phyloP scores from a whole-genome alignment of 768 basidiomycete species.

The Phanerochaete carnosa region DNA sequence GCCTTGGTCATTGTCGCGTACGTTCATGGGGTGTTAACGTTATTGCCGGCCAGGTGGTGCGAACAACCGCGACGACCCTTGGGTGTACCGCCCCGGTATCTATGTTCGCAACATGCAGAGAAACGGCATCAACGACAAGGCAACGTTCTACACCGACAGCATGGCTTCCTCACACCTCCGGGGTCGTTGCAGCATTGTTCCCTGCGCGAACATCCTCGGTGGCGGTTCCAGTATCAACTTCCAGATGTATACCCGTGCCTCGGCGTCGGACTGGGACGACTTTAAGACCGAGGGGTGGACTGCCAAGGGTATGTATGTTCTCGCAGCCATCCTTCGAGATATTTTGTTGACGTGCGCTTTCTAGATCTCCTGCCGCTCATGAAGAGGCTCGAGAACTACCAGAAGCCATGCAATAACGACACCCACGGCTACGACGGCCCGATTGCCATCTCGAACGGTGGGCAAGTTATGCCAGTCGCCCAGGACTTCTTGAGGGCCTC shows the following conservation, averaged over 20 bases:
- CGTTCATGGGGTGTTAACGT: background rate
- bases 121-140: slow-evolving; percentile 70
- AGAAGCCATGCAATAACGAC: slow-evolving; percentile 65
- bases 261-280: slow-evolving; percentile 73
- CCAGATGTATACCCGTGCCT: slow-evolving; percentile 75
- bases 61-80: slow-evolving; percentile 71
- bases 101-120: slow-evolving; percentile 70
- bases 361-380: slow-evolving; percentile 66
- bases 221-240: slow-evolving; percentile 60
- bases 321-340: background rate
- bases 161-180: slow-evolving; percentile 54
- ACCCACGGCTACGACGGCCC: slow-evolving; percentile 71
- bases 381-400: slow-evolving; percentile 76
- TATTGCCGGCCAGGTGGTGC: slow-evolving; percentile 44
- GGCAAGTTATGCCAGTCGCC: slow-evolving; percentile 57
- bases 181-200: slow-evolving; percentile 64
- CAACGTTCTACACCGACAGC: slow-evolving; percentile 67
- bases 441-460: slow-evolving; percentile 72
- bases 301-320: slow-evolving; percentile 43
- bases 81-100: slow-evolving; percentile 72
- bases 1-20: background rate
- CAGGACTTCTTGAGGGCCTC: slow-evolving; percentile 68
- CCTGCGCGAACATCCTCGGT: slow-evolving; percentile 56
- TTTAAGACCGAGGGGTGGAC: slow-evolving; percentile 73
- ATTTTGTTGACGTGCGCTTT: background rate